A percentile compares a stretch with the other conserved stretches of the same genome.
Evolutionary conservation across 164 flowering plant species (phyloP).

Genomic region (Litsea cubeba): DNA sequence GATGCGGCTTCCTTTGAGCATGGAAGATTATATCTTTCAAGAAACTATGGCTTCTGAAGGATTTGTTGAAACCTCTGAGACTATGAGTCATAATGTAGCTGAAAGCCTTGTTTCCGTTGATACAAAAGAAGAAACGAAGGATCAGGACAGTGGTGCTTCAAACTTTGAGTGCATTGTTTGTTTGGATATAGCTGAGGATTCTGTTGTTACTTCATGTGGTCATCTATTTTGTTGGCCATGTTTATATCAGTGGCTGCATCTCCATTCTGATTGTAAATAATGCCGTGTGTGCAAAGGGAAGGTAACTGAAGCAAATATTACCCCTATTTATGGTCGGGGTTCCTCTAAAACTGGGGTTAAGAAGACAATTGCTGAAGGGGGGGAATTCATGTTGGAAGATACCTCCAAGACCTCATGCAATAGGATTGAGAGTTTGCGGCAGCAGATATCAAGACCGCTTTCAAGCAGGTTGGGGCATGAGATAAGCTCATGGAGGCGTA

Average conservation of each 20-base stretch:
- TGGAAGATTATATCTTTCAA: not conserved
- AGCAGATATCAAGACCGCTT: slow-evolving; percentile 12
- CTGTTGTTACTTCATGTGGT: slow-evolving; percentile 31
- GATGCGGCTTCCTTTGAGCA: not conserved
- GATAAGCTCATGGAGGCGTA: slow-evolving; percentile 11
- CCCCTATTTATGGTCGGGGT: slow-evolving; percentile 18
- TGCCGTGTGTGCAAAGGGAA: slow-evolving; percentile 34
- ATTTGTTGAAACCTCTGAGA: slow-evolving; percentile 5
- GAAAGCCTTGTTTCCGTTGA: slow-evolving; percentile 4
- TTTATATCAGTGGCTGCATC: slow-evolving; percentile 28
- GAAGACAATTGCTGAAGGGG: not conserved
- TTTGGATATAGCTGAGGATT: slow-evolving; percentile 29
- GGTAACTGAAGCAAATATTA: slow-evolving; percentile 20
- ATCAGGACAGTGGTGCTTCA: not conserved
- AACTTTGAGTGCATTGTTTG: slow-evolving; percentile 29
- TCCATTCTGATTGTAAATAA: slow-evolving; percentile 16
- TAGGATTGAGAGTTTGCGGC: not conserved
- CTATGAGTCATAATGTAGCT: slow-evolving; percentile 7
- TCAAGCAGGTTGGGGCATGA: slow-evolving; percentile 15
- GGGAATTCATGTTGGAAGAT: not conserved
- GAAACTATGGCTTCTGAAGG: slow-evolving; percentile 1
- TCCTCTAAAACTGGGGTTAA: not conserved
- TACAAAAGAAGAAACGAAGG: slow-evolving; percentile 10
- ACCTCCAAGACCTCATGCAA: slow-evolving; percentile 1
- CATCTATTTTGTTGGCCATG: slow-evolving; percentile 40